Conservation (phyloP, 768 basidiomycete genomes). For the Gautieria morchelliformis region DNA sequence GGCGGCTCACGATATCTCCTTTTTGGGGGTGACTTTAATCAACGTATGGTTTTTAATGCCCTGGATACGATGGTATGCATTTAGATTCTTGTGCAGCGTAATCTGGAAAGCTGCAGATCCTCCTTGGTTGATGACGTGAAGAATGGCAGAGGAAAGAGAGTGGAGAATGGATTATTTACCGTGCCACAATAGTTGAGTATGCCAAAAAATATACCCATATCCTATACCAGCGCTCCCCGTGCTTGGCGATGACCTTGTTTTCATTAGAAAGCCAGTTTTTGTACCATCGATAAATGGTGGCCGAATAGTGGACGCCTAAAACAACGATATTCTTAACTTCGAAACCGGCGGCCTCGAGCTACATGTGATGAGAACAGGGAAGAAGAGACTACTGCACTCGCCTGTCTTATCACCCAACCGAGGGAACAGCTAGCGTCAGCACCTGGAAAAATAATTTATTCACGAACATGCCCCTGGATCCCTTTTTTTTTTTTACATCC, state of each 20-base stretch:
- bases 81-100: constrained; percentile 96
- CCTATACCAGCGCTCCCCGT: constrained; percentile 90
- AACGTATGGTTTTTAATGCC: constrained; percentile 77
- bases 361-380: neutral
- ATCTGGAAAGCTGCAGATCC: constrained; percentile 92
- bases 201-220: constrained; percentile 98
- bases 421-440: constrained; percentile 95
- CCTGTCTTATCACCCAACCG: constrained; percentile 80
- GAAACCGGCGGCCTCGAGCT: constrained; percentile 78
- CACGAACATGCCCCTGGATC: constrained; percentile 82
- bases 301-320: constrained; percentile 94
- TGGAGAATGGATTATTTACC: constrained; percentile 31
- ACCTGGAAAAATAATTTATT: constrained; percentile 97
- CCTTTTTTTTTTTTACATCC: too few species aligned
- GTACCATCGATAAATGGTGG: constrained; percentile 88
- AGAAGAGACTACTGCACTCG: constrained; percentile 21
- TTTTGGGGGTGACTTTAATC: constrained; percentile 24
- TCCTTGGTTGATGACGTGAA: constrained; percentile 38
- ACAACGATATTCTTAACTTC: constrained; percentile 96
- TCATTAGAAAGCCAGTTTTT: constrained; percentile 94
- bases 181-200: constrained; percentile 73
- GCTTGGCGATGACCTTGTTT: constrained; percentile 79
- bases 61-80: constrained; percentile 85
- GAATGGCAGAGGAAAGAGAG: neutral
- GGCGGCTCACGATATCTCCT: constrained; percentile 1